Conservation (phyloP, 768 basidiomycete genomes). For the Tulasnella sp. region DNA sequence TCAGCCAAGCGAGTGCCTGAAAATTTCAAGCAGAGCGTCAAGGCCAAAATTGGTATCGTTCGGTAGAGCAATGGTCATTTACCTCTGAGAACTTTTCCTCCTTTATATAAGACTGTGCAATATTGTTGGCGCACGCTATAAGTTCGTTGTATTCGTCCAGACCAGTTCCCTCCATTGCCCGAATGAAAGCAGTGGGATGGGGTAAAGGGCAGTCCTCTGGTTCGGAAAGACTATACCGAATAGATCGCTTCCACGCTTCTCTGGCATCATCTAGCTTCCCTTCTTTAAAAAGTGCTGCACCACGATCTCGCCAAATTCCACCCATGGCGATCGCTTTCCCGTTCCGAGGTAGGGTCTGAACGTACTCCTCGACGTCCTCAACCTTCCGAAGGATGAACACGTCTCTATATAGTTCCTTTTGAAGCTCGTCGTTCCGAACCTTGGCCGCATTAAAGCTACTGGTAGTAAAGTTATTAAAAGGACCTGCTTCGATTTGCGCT, state of each 20-base stretch:
- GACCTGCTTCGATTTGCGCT: background rate
- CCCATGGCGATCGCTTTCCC: background rate
- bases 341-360: background rate
- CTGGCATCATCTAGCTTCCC: background rate
- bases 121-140: background rate
- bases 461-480: background rate
- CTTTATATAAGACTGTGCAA: background rate
- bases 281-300: background rate
- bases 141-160: background rate
- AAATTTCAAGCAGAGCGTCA: background rate
- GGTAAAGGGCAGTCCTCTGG: background rate
- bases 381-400: background rate
- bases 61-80: too few species aligned
- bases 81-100: background rate
- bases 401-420: background rate
- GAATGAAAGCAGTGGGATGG: background rate
- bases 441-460: background rate
- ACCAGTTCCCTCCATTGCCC: too few species aligned
- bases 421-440: background rate
- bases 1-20: conserved; percentile 7
- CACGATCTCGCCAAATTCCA: background rate
- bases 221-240: background rate
- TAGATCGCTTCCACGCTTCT: background rate
- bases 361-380: background rate
- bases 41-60: too few species aligned